phyloP scores from a whole-genome alignment of 2,329 filamentous ascomycete species.

The Fusarium sp. region DNA sequence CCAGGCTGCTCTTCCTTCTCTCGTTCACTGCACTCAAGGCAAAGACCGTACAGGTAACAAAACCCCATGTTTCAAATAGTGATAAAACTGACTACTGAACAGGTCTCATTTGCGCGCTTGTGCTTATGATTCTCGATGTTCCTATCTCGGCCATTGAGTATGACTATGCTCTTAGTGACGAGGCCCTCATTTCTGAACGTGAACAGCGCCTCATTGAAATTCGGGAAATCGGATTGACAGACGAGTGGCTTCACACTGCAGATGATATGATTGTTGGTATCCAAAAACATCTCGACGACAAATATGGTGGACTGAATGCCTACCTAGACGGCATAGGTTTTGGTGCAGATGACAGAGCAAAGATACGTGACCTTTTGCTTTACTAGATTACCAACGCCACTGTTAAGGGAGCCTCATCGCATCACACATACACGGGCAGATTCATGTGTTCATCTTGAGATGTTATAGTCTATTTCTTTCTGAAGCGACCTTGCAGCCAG shows the following conservation, averaged over 20 bases:
- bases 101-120: constrained; percentile 74
- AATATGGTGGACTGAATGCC: constrained; percentile 71
- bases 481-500: constrained; percentile 89
- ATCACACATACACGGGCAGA: not conserved
- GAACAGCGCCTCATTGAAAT: constrained; percentile 75
- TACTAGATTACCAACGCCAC: constrained; percentile 42
- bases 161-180: constrained; percentile 76
- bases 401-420: not conserved
- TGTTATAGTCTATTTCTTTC: constrained; percentile 64
- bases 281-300: constrained; percentile 63
- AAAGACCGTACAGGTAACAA: constrained; percentile 72
- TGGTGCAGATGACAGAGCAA: constrained; percentile 51
- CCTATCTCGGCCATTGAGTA: constrained; percentile 68
- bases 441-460: constrained; percentile 6
- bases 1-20: constrained; percentile 63
- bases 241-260: constrained; percentile 76
- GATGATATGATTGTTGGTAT: constrained; percentile 70
- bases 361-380: constrained; percentile 53
- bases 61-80: no score
- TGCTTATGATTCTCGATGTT: constrained; percentile 70
- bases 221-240: constrained; percentile 72
- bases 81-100: constrained; percentile 49
- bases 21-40: constrained; percentile 89
- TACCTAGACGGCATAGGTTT: constrained; percentile 76
- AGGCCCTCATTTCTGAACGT: constrained; percentile 67